Evolutionary conservation across 2,329 filamentous ascomycete species (phyloP).

Genomic region (Fusarium haematococcum): DNA sequence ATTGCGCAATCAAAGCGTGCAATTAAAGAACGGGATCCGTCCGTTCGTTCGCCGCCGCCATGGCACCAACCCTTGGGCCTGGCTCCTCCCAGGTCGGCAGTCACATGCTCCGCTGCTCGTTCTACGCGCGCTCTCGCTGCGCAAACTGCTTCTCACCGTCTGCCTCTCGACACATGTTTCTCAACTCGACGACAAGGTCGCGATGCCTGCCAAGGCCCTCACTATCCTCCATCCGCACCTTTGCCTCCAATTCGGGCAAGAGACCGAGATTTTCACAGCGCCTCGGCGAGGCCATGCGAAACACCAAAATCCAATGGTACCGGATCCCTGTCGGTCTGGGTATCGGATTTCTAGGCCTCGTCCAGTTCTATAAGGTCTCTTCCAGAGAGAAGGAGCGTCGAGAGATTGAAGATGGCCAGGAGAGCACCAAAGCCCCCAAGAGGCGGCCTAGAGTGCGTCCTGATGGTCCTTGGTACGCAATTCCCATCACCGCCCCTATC

Average conservation of each 20-base stretch:
- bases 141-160: slow-evolving; percentile 40
- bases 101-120: slow-evolving; percentile 47
- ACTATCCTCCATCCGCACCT: slow-evolving; percentile 44
- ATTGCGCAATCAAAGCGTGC: slow-evolving; percentile 12
- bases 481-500: slow-evolving; percentile 23
- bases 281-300: slow-evolving; percentile 61
- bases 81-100: slow-evolving; percentile 51
- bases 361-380: slow-evolving; percentile 85
- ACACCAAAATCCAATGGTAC: slow-evolving; percentile 82
- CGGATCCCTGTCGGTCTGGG: slow-evolving; percentile 89
- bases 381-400: slow-evolving; percentile 64
- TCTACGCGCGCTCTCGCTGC: slow-evolving; percentile 45
- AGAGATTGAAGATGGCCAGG: slow-evolving; percentile 57
- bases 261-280: slow-evolving; percentile 64
- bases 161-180: slow-evolving; percentile 39
- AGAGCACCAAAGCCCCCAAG: slow-evolving; percentile 59
- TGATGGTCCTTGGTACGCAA: slow-evolving; percentile 81
- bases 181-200: slow-evolving; percentile 39
- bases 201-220: slow-evolving; percentile 42
- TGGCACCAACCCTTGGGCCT: slow-evolving; percentile 50
- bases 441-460: slow-evolving; percentile 75
- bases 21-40: slow-evolving; percentile 26
- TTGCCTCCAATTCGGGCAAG: slow-evolving; percentile 55
- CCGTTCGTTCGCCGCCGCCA: slow-evolving; percentile 36
- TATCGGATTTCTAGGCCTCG: slow-evolving; percentile 83